Percentiles rank a stretch among this genome's conserved stretches.
These are phyloP conservation scores for Kodamaea suecica DNA, from an alignment of 1,139 yeast genomes.

Conservation along the genomic window DNA sequence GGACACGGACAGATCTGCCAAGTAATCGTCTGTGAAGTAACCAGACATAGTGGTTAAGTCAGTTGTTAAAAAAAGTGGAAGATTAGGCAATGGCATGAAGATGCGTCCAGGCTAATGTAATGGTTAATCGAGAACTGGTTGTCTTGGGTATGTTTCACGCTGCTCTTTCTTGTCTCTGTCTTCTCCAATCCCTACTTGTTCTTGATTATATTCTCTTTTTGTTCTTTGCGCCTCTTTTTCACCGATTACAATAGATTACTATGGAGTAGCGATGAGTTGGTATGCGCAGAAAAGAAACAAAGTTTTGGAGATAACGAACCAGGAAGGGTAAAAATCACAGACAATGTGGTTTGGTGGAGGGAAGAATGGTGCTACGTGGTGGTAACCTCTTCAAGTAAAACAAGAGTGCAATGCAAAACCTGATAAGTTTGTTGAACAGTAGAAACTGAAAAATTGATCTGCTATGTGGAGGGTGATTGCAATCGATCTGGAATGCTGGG, in stretches of 20 bases:
- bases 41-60: slow-evolving; percentile 16
- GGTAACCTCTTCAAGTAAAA: too few relatives aligned
- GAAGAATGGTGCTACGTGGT: too few relatives aligned
- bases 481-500: too few relatives aligned
- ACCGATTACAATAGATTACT: neutral
- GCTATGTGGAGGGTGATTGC: too few relatives aligned
- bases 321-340: neutral
- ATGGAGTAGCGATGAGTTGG: neutral
- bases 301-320: neutral
- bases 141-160: too few relatives aligned
- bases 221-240: neutral
- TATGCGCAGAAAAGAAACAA: neutral
- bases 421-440: too few relatives aligned
- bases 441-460: too few relatives aligned
- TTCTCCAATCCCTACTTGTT: neutral
- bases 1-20: slow-evolving; percentile 18
- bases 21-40: slow-evolving; percentile 17
- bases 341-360: neutral
- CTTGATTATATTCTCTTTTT: neutral
- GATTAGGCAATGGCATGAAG: too few relatives aligned
- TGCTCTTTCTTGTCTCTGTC: neutral
- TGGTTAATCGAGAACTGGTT: too few relatives aligned
- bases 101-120: too few relatives aligned
- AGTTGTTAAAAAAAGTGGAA: neutral
- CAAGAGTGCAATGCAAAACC: too few relatives aligned